Conservation (phyloP, 208 protist genomes). For the Leishmania turanica region DNA sequence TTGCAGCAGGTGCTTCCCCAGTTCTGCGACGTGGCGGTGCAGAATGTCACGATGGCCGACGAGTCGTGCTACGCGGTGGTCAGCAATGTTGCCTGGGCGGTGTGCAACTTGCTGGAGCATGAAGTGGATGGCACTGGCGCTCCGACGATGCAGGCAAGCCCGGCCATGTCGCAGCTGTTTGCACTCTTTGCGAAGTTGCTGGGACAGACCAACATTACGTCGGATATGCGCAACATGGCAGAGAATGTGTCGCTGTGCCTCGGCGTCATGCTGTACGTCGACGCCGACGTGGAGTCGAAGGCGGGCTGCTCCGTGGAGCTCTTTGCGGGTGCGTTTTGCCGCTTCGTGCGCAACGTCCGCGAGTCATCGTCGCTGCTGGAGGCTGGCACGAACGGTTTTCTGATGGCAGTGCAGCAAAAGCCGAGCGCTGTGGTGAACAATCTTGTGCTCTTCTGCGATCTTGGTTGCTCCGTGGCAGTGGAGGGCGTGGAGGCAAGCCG, state of each 20-base stretch:
- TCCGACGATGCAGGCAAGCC: slow-evolving; percentile 45
- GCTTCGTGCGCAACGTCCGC: slow-evolving; percentile 79
- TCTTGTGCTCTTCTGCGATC: slow-evolving; percentile 68
- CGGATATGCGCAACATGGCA: slow-evolving; percentile 86
- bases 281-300: slow-evolving; percentile 49
- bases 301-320: slow-evolving; percentile 39
- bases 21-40: slow-evolving; percentile 49
- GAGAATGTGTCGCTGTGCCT: slow-evolving; percentile 84
- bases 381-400: slow-evolving; percentile 58
- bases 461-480: slow-evolving; percentile 47
- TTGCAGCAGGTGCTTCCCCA: slow-evolving; percentile 54
- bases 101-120: slow-evolving; percentile 81
- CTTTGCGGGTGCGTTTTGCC: slow-evolving; percentile 67
- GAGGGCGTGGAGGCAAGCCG: slow-evolving; percentile 48
- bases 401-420: slow-evolving; percentile 52
- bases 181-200: slow-evolving; percentile 47
- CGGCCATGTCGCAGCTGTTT: slow-evolving; percentile 58
- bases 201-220: slow-evolving; percentile 30
- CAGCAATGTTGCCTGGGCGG: slow-evolving; percentile 81
- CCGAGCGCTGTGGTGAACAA: slow-evolving; percentile 23
- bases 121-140: slow-evolving; percentile 56
- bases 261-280: slow-evolving; percentile 68
- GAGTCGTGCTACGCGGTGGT: slow-evolving; percentile 61
- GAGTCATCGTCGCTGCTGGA: slow-evolving; percentile 55
- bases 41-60: slow-evolving; percentile 44